Conservation (phyloP, 345 rosid species). For the Syzygium aqueum region DNA sequence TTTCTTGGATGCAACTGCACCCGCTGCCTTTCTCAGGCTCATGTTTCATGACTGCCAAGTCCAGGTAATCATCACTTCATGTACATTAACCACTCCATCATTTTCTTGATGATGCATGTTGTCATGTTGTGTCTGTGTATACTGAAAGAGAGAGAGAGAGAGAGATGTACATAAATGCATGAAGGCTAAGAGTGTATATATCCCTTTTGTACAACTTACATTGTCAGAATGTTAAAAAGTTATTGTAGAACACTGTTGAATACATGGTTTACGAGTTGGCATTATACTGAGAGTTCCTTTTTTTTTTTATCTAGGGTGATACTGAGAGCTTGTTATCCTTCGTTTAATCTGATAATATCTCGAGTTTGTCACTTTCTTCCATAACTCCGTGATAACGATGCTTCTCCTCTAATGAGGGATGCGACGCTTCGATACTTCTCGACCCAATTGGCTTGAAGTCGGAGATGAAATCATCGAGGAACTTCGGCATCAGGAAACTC, state of each 20-base stretch:
- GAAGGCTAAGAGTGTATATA: background rate
- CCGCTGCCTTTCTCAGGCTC: slow-evolving; percentile 22
- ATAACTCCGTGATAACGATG: background rate
- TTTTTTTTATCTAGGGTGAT: background rate
- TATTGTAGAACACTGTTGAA: background rate
- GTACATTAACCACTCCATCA: background rate
- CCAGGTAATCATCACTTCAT: slow-evolving; percentile 8
- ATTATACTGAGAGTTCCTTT: background rate
- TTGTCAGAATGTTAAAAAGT: background rate
- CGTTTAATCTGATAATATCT: background rate
- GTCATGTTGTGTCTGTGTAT: background rate
- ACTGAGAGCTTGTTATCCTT: background rate
- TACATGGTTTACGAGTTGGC: background rate
- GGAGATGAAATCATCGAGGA: slow-evolving; percentile 12
- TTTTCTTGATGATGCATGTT: background rate
- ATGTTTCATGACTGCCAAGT: slow-evolving; percentile 29
- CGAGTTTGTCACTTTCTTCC: background rate
- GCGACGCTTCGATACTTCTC: slow-evolving; percentile 29
- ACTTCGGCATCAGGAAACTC: slow-evolving; percentile 20
- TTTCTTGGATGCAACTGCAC: slow-evolving; percentile 10
- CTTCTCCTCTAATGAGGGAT: slow-evolving; percentile 6
- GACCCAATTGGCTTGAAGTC: background rate
- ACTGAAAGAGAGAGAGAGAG: background rate
- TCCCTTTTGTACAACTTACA: background rate
- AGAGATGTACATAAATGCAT: background rate